phyloP scores from a whole-genome alignment of 495 filamentous ascomycete species.

The Penicillium nucicola region DNA sequence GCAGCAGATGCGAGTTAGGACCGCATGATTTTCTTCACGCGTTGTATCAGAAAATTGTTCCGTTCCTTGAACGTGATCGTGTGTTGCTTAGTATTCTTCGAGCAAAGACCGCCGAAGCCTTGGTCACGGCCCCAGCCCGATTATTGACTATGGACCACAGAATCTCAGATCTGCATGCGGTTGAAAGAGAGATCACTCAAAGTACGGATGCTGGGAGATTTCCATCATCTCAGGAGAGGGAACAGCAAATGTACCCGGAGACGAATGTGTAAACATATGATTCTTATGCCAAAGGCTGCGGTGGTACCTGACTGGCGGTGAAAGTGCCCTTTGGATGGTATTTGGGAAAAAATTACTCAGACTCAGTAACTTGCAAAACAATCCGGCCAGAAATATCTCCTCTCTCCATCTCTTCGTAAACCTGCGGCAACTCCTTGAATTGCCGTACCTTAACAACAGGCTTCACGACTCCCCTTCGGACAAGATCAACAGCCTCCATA shows the following conservation, averaged over 20 bases:
- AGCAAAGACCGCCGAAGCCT: constrained; percentile 27
- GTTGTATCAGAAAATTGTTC: constrained; percentile 29
- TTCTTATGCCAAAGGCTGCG: no score
- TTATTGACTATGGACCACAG: constrained; percentile 1
- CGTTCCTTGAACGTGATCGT: constrained; percentile 27
- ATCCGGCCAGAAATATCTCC: constrained; percentile 41
- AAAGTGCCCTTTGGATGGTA: no score
- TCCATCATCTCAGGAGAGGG: not conserved
- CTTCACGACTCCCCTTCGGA: constrained; percentile 43
- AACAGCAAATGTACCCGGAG: not conserved
- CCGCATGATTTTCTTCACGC: constrained; percentile 31
- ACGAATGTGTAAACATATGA: no score
- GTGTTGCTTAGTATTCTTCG: constrained; percentile 27
- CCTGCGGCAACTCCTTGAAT: constrained; percentile 40
- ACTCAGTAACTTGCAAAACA: constrained; percentile 32
- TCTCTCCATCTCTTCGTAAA: constrained; percentile 48
- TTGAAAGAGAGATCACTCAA: not conserved
- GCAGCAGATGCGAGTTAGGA: constrained; percentile 15
- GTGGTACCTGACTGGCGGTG: no score
- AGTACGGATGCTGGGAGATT: no score
- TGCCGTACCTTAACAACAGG: constrained; percentile 42
- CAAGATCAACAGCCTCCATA: constrained; percentile 49
- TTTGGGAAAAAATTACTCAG: no score
- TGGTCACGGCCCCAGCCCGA: constrained; percentile 24
- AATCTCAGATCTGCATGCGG: not conserved